These are phyloP conservation scores for Gnomoniopsis sp. DNA, from an alignment of 2,329 filamentous ascomycete genomes.

Conservation along the genomic window DNA sequence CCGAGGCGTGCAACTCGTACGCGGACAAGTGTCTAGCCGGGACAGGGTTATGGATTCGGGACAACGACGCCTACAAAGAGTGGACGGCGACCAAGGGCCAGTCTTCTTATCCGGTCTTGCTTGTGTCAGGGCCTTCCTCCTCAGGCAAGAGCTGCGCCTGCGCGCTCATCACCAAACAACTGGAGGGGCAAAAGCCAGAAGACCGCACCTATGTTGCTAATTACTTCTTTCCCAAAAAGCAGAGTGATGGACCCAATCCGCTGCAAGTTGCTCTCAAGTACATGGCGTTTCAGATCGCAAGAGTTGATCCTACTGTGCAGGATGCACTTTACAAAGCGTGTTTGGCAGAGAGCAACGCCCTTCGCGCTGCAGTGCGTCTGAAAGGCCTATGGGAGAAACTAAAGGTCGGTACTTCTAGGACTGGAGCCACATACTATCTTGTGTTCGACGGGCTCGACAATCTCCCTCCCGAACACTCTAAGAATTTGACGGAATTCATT, in stretches of 20 bases:
- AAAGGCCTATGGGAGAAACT: conserved; percentile 20
- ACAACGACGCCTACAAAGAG: not conserved
- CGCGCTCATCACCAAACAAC: conserved; percentile 23
- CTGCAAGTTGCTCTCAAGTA: conserved; percentile 23
- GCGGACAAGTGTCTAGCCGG: conserved; percentile 13
- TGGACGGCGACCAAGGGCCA: too few species aligned
- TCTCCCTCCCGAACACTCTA: conserved; percentile 11
- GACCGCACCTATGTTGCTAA: conserved; percentile 24
- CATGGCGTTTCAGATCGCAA: conserved; percentile 28
- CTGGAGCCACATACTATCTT: conserved; percentile 22
- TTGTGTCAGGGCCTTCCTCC: conserved; percentile 21
- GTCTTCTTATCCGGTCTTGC: too few species aligned
- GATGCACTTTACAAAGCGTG: conserved; percentile 23
- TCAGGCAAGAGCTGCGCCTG: conserved; percentile 24
- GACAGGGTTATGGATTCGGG: conserved; percentile 5
- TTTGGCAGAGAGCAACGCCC: conserved; percentile 9
- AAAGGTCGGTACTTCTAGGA: conserved; percentile 20
- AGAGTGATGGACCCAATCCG: conserved; percentile 21
- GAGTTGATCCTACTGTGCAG: conserved; percentile 22
- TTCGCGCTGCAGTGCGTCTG: conserved; percentile 16
- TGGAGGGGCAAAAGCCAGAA: conserved; percentile 23
- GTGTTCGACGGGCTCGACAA: conserved; percentile 26
- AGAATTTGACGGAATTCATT: conserved; percentile 17
- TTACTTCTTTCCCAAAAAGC: conserved; percentile 26
- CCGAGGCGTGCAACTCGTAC: conserved; percentile 22